Conservation (phyloP, 352 stramenopile species). For the Phytophthora hibernalis region DNA sequence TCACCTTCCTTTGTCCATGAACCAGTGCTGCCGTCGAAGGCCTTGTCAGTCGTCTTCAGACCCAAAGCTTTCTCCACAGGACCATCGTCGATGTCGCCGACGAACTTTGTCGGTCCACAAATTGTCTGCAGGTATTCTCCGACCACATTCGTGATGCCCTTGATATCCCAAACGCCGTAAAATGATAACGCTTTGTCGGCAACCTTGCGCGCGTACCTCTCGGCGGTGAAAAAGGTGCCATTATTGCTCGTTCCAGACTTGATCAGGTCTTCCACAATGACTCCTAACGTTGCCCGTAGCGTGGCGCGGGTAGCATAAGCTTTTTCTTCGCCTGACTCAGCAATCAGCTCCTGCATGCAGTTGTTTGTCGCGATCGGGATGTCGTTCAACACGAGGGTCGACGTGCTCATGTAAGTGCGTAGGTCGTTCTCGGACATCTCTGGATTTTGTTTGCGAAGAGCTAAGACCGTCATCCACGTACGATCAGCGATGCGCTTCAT, state of each 20-base stretch:
- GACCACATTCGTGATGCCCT: constrained; percentile 34
- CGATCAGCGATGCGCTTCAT: constrained; percentile 30
- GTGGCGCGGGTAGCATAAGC: constrained; percentile 38
- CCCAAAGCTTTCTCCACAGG: constrained; percentile 35
- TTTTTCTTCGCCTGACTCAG: constrained; percentile 10
- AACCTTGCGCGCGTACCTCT: constrained; percentile 41
- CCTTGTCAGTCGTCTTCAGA: constrained; percentile 20
- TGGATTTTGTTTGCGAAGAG: constrained; percentile 12
- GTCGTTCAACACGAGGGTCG: constrained; percentile 48
- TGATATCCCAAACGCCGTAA: constrained; percentile 45
- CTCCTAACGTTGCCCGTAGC: constrained; percentile 47
- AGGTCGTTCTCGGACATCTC: constrained; percentile 27
- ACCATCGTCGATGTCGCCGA: constrained; percentile 45
- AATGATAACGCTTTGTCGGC: constrained; percentile 43
- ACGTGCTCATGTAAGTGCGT: constrained; percentile 28
- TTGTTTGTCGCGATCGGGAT: constrained; percentile 49
- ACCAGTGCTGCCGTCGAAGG: constrained; percentile 7
- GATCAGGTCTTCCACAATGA: constrained; percentile 53
- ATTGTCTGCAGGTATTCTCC: constrained; percentile 49
- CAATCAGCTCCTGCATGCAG: constrained; percentile 37
- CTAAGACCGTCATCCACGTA: constrained; percentile 24
- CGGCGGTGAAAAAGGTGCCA: constrained; percentile 27
- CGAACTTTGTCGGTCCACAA: constrained; percentile 46
- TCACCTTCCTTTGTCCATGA: constrained; percentile 6
- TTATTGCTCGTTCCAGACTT: constrained; percentile 32